A percentile compares a stretch with the other conserved stretches of the same genome.
These are phyloP conservation scores for Pyricularia sp. DNA, from an alignment of 2,329 filamentous ascomycete species.

Conservation along the genomic window DNA sequence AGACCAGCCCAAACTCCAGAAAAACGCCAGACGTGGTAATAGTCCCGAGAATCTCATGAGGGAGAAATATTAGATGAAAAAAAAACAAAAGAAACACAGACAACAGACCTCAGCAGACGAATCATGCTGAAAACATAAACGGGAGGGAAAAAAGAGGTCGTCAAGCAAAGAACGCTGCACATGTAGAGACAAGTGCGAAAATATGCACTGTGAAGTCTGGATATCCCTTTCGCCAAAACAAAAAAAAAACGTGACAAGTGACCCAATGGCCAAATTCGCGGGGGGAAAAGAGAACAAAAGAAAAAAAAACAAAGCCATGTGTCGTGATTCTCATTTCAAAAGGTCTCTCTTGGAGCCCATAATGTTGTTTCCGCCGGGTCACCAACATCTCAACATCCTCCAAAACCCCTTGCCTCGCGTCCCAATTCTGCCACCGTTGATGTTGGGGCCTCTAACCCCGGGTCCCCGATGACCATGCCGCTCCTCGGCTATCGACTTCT, in stretches of 20 bases:
- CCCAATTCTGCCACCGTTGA: constrained; percentile 34
- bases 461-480: constrained; percentile 20
- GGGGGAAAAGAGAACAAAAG: not conserved
- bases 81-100: not conserved
- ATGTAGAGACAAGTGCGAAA: not conserved
- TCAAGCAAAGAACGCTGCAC: not conserved
- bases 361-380: constrained; percentile 9
- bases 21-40: not conserved
- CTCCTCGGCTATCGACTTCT: constrained; percentile 26
- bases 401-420: constrained; percentile 37
- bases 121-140: not conserved
- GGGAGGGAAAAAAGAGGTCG: not conserved
- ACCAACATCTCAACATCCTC: constrained; percentile 49
- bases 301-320: not conserved
- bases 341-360: not conserved
- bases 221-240: not conserved
- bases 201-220: not conserved
- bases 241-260: not conserved
- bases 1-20: not conserved
- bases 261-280: not conserved
- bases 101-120: not conserved
- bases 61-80: not conserved
- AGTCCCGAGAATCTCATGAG: not conserved
- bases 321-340: not conserved
- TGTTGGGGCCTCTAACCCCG: constrained; percentile 32